Evolutionary conservation across 2,329 filamentous ascomycete genomes (phyloP).

Genomic region (Arthroderma sp.): DNA sequence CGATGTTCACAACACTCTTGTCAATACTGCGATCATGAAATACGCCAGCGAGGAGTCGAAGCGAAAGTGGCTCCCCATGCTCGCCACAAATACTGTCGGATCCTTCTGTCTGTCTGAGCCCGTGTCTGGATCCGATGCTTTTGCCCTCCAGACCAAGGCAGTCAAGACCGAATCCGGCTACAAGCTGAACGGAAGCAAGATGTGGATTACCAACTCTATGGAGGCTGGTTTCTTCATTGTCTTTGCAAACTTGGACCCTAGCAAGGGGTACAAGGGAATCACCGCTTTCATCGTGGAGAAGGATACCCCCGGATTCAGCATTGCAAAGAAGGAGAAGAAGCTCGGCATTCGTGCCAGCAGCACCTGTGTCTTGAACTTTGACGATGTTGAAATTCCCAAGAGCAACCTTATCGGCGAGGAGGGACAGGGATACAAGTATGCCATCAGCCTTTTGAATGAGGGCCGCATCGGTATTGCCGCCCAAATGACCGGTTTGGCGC

Average conservation of each 20-base stretch:
- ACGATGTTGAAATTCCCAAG: slow-evolving; percentile 82
- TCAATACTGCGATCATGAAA: slow-evolving; percentile 84
- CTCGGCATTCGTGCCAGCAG: slow-evolving; percentile 90
- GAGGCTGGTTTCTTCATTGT: slow-evolving; percentile 95
- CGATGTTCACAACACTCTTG: slow-evolving; percentile 95
- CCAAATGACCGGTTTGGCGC: slow-evolving; percentile 86
- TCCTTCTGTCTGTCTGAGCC: slow-evolving; percentile 92
- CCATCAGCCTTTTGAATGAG: slow-evolving; percentile 86
- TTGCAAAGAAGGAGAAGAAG: slow-evolving; percentile 99
- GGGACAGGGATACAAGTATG: slow-evolving; percentile 95
- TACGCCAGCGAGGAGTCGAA: slow-evolving; percentile 65
- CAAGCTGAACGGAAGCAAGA: slow-evolving; percentile 82
- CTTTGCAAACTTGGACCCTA: slow-evolving; percentile 87
- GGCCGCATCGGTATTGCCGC: slow-evolving; percentile 95
- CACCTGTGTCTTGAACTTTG: slow-evolving; percentile 94
- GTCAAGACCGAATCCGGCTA: slow-evolving; percentile 72
- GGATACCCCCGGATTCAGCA: slow-evolving; percentile 72
- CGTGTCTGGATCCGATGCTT: slow-evolving; percentile 86
- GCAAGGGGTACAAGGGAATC: slow-evolving; percentile 92
- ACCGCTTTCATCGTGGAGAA: slow-evolving; percentile 93
- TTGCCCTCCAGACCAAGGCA: slow-evolving; percentile 84
- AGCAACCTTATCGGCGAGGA: slow-evolving; percentile 78
- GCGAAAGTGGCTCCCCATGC: slow-evolving; percentile 75
- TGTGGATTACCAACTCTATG: slow-evolving; percentile 99
- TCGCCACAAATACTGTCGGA: slow-evolving; percentile 78